Percentiles rank a stretch among this genome's conserved stretches.
Evolutionary conservation across 1,284 basidiomycete species (phyloP).

Genomic region (Ustilago crameri): DNA sequence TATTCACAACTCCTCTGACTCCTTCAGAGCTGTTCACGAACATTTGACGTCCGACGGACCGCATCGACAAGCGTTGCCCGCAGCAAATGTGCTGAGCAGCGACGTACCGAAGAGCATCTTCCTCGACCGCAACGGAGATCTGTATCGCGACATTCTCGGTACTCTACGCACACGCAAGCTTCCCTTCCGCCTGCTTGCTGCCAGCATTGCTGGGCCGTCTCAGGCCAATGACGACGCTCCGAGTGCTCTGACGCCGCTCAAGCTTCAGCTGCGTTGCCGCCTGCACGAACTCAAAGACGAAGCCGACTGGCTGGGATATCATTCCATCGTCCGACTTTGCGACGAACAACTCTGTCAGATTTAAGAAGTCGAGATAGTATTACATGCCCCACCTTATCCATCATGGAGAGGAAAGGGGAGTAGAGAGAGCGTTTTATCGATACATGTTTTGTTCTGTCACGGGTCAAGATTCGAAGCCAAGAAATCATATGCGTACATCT

Average conservation of each 20-base stretch:
- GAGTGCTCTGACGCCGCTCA: background rate
- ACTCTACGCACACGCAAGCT: conserved; percentile 19
- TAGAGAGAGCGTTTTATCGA: background rate
- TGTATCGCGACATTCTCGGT: conserved; percentile 31
- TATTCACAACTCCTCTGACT: no score
- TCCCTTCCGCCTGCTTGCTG: conserved; percentile 22
- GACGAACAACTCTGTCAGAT: background rate
- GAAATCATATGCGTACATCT: background rate
- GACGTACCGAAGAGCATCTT: conserved; percentile 11
- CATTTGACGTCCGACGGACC: background rate
- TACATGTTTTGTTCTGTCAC: background rate
- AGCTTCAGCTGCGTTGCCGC: conserved; percentile 10
- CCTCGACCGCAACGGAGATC: conserved; percentile 25
- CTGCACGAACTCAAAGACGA: conserved; percentile 22
- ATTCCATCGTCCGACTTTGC: conserved; percentile 15
- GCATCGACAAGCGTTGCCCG: background rate
- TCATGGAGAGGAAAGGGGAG: background rate
- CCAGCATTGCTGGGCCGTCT: background rate
- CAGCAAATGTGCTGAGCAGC: background rate
- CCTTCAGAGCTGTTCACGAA: background rate
- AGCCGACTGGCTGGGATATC: conserved; percentile 35
- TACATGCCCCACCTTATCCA: background rate
- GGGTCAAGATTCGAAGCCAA: background rate
- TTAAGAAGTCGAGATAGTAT: background rate
- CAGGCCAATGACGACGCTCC: background rate